phyloP scores from a whole-genome alignment of 1,284 basidiomycete genomes.

The Sparassis latifolia region DNA sequence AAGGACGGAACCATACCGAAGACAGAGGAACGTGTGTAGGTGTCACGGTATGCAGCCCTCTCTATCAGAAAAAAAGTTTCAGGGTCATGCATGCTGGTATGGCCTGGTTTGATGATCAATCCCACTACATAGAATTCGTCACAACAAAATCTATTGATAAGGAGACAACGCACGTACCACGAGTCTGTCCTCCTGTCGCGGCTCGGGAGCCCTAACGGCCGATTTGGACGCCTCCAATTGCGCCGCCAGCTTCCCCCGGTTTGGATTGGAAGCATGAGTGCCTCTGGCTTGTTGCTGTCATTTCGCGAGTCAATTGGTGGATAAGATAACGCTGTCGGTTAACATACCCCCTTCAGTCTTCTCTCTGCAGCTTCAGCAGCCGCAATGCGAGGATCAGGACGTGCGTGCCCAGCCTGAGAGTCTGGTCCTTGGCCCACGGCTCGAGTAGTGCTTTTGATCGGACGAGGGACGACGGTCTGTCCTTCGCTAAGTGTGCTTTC shows the following conservation, averaged over 20 bases:
- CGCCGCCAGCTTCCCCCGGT: slow-evolving; percentile 54
- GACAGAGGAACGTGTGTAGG: too few relatives aligned
- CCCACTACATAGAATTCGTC: slow-evolving; percentile 17
- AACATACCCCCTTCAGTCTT: slow-evolving; percentile 53
- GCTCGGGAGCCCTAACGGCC: slow-evolving; percentile 40
- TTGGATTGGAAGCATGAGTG: slow-evolving; percentile 54
- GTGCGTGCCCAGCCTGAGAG: slow-evolving; percentile 1
- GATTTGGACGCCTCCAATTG: slow-evolving; percentile 46
- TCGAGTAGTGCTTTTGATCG: too few relatives aligned
- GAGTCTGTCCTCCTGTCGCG: slow-evolving; percentile 47
- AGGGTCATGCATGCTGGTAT: not conserved
- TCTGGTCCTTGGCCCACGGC: not conserved
- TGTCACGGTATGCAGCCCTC: too few relatives aligned
- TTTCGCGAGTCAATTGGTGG: too few relatives aligned
- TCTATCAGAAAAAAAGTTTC: not conserved
- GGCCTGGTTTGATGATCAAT: slow-evolving; percentile 11
- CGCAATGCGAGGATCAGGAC: slow-evolving; percentile 47
- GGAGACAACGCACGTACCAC: slow-evolving; percentile 43
- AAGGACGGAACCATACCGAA: too few relatives aligned
- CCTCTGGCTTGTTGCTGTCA: slow-evolving; percentile 49
- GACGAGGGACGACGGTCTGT: too few relatives aligned
- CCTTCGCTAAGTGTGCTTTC: too few relatives aligned
- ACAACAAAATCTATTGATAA: too few relatives aligned
- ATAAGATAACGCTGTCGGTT: not conserved
- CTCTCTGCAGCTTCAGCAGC: slow-evolving; percentile 68